Percentiles rank a stretch among this genome's conserved stretches.
These are phyloP conservation scores for Nothopassalora personata DNA, from an alignment of 2,329 filamentous ascomycete genomes.

Conservation along the genomic window DNA sequence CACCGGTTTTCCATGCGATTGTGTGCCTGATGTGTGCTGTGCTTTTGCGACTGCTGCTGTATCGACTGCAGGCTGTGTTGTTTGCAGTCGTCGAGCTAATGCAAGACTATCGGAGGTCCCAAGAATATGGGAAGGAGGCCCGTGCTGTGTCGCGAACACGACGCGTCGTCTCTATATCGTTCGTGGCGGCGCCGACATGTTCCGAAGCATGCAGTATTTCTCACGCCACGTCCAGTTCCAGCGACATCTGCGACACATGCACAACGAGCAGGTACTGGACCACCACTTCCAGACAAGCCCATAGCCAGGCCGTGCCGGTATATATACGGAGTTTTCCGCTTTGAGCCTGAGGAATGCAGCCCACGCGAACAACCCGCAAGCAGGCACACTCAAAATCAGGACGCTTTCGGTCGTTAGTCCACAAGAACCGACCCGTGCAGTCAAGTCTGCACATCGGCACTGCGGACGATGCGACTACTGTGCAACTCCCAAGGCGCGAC, in stretches of 20 bases:
- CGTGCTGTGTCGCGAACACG: too few relatives aligned
- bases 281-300: not conserved
- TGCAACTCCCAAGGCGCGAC: not conserved
- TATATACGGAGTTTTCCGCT: not conserved
- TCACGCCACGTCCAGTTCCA: not conserved
- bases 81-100: not conserved
- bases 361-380: not conserved
- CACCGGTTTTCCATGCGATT: too few relatives aligned
- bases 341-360: slow-evolving; percentile 3
- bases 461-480: not conserved
- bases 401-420: not conserved
- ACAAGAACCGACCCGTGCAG: not conserved
- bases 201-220: too few relatives aligned
- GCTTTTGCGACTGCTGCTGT: too few relatives aligned
- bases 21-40: too few relatives aligned
- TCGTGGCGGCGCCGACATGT: too few relatives aligned
- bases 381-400: not conserved
- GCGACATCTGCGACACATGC: not conserved
- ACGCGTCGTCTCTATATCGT: too few relatives aligned
- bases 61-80: too few relatives aligned
- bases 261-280: not conserved
- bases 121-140: not conserved
- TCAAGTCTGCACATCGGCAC: not conserved
- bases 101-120: not conserved
- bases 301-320: not conserved